These are phyloP conservation scores for Xylariaceae sp. DNA, from an alignment of 2,329 filamentous ascomycete genomes.

Conservation along the genomic window DNA sequence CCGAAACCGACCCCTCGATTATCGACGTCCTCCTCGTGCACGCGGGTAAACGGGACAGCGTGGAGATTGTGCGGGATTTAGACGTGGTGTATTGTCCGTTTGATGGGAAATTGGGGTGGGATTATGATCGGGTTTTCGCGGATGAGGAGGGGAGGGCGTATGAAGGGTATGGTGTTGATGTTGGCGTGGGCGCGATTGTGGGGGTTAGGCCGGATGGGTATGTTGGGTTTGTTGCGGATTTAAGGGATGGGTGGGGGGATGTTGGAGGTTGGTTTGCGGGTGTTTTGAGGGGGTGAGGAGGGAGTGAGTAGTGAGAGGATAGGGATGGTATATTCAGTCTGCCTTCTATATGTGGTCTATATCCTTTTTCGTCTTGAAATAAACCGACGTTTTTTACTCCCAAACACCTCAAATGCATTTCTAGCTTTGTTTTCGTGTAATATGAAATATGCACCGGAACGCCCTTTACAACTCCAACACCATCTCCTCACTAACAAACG, in stretches of 20 bases:
- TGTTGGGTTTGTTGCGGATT: slow-evolving; percentile 40
- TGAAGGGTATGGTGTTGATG: slow-evolving; percentile 53
- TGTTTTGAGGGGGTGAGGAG: slow-evolving; percentile 10
- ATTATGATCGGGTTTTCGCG: slow-evolving; percentile 52
- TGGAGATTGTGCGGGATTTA: slow-evolving; percentile 46
- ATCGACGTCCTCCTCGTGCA: slow-evolving; percentile 61
- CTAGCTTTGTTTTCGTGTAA: no score
- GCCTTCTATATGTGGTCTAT: no score
- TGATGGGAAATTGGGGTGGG: slow-evolving; percentile 44
- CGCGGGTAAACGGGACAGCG: slow-evolving; percentile 42
- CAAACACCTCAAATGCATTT: no score
- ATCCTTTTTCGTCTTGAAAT: no score
- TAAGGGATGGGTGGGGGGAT: slow-evolving; percentile 30
- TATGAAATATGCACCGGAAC: no score
- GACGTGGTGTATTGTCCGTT: slow-evolving; percentile 46
- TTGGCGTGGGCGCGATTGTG: slow-evolving; percentile 50
- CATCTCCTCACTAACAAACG: slow-evolving; percentile 6
- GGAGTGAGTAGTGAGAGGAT: background rate
- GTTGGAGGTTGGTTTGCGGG: slow-evolving; percentile 24
- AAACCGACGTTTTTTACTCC: no score
- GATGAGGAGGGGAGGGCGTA: slow-evolving; percentile 49
- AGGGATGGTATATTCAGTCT: no score
- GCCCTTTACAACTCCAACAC: background rate
- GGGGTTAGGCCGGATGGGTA: slow-evolving; percentile 64
- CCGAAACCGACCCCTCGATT: slow-evolving; percentile 38